Evolutionary conservation across 2,329 filamentous ascomycete genomes (phyloP).

Genomic region (Penicillium freii): DNA sequence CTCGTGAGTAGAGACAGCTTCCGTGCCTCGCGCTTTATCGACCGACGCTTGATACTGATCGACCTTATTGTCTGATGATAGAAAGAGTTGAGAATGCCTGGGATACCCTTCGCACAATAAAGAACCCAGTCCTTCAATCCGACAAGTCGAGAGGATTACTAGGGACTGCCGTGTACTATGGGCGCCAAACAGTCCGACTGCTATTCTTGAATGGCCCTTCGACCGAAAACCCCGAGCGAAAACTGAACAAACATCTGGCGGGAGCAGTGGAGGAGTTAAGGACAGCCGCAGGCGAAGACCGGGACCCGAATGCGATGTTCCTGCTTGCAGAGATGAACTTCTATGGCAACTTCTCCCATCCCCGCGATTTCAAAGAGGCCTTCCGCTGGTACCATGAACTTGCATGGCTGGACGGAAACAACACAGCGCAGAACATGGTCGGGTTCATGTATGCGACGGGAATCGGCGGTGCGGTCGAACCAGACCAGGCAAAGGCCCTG

Average conservation of each 20-base stretch:
- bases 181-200: constrained; percentile 60
- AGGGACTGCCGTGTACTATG: constrained; percentile 59
- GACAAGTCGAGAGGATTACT: constrained; percentile 58
- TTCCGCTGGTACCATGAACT: constrained; percentile 80
- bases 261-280: constrained; percentile 60
- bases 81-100: constrained; percentile 36
- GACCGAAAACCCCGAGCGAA: constrained; percentile 43
- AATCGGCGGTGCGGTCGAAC: constrained; percentile 73
- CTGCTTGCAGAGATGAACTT: constrained; percentile 94
- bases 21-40: background rate
- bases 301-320: constrained; percentile 76
- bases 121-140: constrained; percentile 23
- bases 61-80: constrained; percentile 13
- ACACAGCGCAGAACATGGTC: constrained; percentile 91
- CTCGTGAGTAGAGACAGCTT: constrained; percentile 27
- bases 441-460: constrained; percentile 95
- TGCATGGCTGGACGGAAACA: constrained; percentile 75
- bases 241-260: constrained; percentile 46
- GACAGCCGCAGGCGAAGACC: constrained; percentile 54
- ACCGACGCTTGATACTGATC: constrained; percentile 7
- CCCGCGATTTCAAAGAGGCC: constrained; percentile 73
- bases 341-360: constrained; percentile 88
- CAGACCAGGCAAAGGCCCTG: constrained; percentile 86
- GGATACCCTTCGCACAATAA: constrained; percentile 29
- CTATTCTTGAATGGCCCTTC: constrained; percentile 64